Conservation (phyloP, 495 filamentous ascomycete genomes). For the Copromyces sp. region DNA sequence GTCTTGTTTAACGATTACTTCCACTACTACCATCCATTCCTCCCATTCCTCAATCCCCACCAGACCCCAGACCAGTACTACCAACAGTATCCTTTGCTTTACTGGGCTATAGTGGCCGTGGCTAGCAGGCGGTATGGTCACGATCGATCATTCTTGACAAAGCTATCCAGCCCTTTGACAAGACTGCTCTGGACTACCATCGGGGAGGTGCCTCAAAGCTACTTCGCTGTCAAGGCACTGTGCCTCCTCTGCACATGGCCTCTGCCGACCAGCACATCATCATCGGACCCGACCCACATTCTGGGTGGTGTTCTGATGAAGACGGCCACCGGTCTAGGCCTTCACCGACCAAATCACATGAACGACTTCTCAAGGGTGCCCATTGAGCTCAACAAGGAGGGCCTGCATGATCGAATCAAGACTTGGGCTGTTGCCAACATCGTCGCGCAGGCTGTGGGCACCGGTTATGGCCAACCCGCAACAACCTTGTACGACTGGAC, state of each 20-base stretch:
- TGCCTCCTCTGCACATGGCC: conserved; percentile 88
- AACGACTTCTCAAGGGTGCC: conserved; percentile 83
- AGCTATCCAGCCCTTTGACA: conserved; percentile 61
- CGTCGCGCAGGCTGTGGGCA: conserved; percentile 83
- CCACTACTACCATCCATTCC: conserved; percentile 70
- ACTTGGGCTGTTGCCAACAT: conserved; percentile 93
- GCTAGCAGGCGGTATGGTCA: conserved; percentile 63
- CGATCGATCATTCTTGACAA: conserved; percentile 56
- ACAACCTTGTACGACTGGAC: conserved; percentile 87
- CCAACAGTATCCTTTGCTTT: conserved; percentile 62
- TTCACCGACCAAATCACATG: conserved; percentile 80
- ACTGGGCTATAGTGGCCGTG: conserved; percentile 79
- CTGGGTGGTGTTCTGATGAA: conserved; percentile 88
- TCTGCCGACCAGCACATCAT: conserved; percentile 75
- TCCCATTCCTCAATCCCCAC: conserved; percentile 68
- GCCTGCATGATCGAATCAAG: conserved; percentile 72
- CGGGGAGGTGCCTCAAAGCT: conserved; percentile 72
- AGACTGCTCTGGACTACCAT: conserved; percentile 73
- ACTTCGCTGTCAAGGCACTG: conserved; percentile 84
- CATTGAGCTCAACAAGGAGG: conserved; percentile 73
- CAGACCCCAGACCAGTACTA: conserved; percentile 66
- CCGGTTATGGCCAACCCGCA: conserved; percentile 83
- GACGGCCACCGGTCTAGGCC: conserved; percentile 78
- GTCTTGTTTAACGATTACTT: conserved; percentile 79
- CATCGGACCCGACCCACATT: conserved; percentile 82